Base-by-base conservation (phyloP, 2,329 filamentous ascomycete genomes). In the Zasmidium citrigriseum region DNA sequence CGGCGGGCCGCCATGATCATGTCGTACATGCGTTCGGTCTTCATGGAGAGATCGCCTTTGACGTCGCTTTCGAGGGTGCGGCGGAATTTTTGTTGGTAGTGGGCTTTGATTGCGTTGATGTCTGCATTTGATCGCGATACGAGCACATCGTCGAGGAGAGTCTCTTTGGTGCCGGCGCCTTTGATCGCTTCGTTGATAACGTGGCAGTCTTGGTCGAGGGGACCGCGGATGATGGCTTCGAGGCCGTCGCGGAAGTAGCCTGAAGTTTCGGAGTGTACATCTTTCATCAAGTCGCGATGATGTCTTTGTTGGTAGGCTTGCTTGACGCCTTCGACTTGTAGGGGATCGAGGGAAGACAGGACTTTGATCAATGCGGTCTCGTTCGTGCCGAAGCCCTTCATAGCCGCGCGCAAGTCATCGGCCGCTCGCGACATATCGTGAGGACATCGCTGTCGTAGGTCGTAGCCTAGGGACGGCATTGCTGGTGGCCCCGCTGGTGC, bases 341-440 rank as follows among this genome's bases (percentile, higher is more conserved):
- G 78, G 1, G 93, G 89, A 63, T 96, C 90, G 62, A 92, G 88
- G 65, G 82, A 84, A 2, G 88, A 78, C 9, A 98, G 78, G 2
- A 88, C 78, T 1, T 80, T 78, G 63, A 96, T 93, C 16, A 98
- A 78, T 0, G 83, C 75, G 68, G 86, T 88, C 73, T 97, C 93
- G 68, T 98, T 86, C 0, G 93, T 97, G 29, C 93, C 93, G 62
- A 96, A 90, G 0, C 92, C 92, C 75, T 96, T 96, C 91, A 97
- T 96, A 1, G 93, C 91, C 66, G 83, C 83, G 54, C 91, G 86
- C 21, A 96, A 79, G 3, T 81, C 84, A 57, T 91, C 84, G 0
- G 91, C 89, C 66, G 95, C 87, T 12, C 80, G 77, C 2, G 78
- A 81, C 49, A 86, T 88, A 63, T 96, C 87, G 18, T 82, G 79